phyloP scores from a whole-genome alignment of 1,284 basidiomycete genomes.

The Puccinia novopanici region DNA sequence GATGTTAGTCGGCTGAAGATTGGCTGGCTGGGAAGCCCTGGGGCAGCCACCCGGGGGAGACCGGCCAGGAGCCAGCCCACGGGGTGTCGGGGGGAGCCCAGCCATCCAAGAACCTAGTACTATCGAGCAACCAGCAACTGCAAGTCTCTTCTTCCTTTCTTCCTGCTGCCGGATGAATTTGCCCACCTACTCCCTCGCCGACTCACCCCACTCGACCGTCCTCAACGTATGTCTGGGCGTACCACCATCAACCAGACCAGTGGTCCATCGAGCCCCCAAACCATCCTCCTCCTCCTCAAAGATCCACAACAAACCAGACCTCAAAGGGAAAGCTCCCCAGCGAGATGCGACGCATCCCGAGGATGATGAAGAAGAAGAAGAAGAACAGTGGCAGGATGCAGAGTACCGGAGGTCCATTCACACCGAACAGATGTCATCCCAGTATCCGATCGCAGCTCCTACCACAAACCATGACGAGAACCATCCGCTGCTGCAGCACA shows the following conservation, averaged over 20 bases:
- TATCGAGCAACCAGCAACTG: no score
- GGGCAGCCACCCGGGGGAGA: no score
- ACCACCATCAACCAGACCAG: not conserved
- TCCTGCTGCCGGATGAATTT: slow-evolving; percentile 21
- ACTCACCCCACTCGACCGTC: slow-evolving; percentile 36
- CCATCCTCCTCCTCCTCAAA: not conserved
- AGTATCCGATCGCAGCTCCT: not conserved
- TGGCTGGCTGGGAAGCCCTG: no score
- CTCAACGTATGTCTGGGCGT: slow-evolving; percentile 43
- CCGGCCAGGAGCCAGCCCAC: no score
- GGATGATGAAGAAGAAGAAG: slow-evolving; percentile 6
- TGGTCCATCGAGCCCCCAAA: not conserved
- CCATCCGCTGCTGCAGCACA: not conserved
- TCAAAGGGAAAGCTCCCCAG: slow-evolving; percentile 27
- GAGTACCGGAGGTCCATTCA: slow-evolving; percentile 13
- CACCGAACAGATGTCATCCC: not conserved
- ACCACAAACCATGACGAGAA: not conserved
- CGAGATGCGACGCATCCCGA: not conserved
- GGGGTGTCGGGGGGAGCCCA: no score
- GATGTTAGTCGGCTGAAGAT: no score
- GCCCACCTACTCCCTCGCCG: slow-evolving; percentile 40
- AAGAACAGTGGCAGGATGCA: slow-evolving; percentile 40
- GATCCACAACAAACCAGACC: not conserved
- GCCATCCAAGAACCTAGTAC: no score
- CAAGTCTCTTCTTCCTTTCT: not conserved